Evolutionary conservation across 495 filamentous ascomycete genomes (phyloP).

Genomic region (Rhypophila decipiens): DNA sequence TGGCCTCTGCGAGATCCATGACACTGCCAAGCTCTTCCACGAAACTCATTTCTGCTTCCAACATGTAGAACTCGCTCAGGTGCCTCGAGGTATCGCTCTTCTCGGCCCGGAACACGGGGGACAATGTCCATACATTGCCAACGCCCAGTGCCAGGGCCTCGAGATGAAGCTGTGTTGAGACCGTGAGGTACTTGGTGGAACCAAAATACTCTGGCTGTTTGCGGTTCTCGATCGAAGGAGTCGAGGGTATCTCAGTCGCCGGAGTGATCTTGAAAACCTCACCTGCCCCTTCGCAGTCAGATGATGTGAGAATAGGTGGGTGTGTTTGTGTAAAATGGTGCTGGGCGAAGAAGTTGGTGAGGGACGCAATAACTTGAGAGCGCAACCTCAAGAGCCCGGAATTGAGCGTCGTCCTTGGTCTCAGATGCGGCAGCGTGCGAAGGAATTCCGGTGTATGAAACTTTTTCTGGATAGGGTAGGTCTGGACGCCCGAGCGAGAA

Average conservation of each 20-base stretch:
- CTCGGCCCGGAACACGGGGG: slow-evolving; percentile 90
- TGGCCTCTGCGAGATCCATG: slow-evolving; percentile 71
- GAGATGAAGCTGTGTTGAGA: slow-evolving; percentile 90
- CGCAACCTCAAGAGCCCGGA: slow-evolving; percentile 74
- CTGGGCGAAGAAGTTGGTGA: slow-evolving; percentile 65
- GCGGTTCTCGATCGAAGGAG: slow-evolving; percentile 7
- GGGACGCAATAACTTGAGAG: slow-evolving; percentile 66
- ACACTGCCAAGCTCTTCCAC: slow-evolving; percentile 60
- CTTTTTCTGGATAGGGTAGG: slow-evolving; percentile 89
- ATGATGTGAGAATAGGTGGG: slow-evolving; percentile 90
- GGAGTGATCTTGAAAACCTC: slow-evolving; percentile 77
- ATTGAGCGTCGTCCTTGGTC: slow-evolving; percentile 75
- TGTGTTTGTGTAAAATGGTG: slow-evolving; percentile 79
- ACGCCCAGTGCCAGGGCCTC: slow-evolving; percentile 87
- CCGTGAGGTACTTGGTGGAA: slow-evolving; percentile 88
- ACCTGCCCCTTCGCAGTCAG: slow-evolving; percentile 94
- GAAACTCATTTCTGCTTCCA: slow-evolving; percentile 85
- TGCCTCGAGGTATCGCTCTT: slow-evolving; percentile 91
- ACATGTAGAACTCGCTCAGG: slow-evolving; percentile 97
- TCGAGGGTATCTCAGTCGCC: slow-evolving; percentile 21
- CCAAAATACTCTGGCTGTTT: slow-evolving; percentile 60
- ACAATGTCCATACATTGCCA: slow-evolving; percentile 87
- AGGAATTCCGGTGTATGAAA: slow-evolving; percentile 86
- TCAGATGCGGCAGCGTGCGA: slow-evolving; percentile 82
- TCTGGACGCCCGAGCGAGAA: too few species aligned